A percentile compares a stretch with the other conserved stretches of the same genome.
phyloP scores from a whole-genome alignment of 1,284 basidiomycete species.

The Rhizoctonia solani region DNA sequence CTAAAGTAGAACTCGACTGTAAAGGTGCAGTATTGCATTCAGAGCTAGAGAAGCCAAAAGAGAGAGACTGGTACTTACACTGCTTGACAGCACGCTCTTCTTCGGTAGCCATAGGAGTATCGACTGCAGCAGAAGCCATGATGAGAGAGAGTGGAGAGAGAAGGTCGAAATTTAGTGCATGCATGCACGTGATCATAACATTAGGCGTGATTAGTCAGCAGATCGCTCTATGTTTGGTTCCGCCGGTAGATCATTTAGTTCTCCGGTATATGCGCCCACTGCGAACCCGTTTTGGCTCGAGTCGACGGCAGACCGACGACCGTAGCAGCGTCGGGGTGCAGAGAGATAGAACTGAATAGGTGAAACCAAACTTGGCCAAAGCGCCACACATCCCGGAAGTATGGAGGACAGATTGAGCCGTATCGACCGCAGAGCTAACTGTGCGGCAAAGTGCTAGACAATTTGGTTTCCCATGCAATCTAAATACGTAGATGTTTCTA shows the following conservation, averaged over 20 bases:
- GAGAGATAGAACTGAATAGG: too few species aligned
- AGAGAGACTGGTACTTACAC: background rate
- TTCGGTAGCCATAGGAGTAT: slow-evolving; percentile 10
- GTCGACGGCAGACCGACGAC: too few species aligned
- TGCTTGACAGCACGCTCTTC: slow-evolving; percentile 30
- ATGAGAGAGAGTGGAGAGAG: background rate
- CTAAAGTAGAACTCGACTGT: slow-evolving; percentile 98
- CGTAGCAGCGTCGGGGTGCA: too few species aligned
- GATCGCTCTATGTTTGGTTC: slow-evolving; percentile 5
- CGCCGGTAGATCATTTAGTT: background rate
- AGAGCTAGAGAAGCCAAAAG: background rate
- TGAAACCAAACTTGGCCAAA: slow-evolving; percentile 13
- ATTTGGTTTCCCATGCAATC: slow-evolving; percentile 30
- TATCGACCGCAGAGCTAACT: background rate
- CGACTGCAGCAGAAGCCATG: slow-evolving; percentile 16
- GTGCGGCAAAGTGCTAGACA: too few species aligned
- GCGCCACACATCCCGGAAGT: slow-evolving; percentile 33
- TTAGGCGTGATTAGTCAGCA: slow-evolving; percentile 25
- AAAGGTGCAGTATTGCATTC: background rate
- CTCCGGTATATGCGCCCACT: background rate
- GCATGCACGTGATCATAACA: slow-evolving; percentile 26
- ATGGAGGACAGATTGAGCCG: slow-evolving; percentile 18
- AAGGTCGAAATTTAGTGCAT: slow-evolving; percentile 29
- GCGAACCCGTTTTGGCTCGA: too few species aligned
- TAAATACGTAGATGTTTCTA: slow-evolving; percentile 2